Percentiles rank a stretch among this genome's conserved stretches.
These are phyloP conservation scores for Trypethelium eluteriae DNA, from an alignment of 495 filamentous ascomycete genomes.

Conservation along the genomic window DNA sequence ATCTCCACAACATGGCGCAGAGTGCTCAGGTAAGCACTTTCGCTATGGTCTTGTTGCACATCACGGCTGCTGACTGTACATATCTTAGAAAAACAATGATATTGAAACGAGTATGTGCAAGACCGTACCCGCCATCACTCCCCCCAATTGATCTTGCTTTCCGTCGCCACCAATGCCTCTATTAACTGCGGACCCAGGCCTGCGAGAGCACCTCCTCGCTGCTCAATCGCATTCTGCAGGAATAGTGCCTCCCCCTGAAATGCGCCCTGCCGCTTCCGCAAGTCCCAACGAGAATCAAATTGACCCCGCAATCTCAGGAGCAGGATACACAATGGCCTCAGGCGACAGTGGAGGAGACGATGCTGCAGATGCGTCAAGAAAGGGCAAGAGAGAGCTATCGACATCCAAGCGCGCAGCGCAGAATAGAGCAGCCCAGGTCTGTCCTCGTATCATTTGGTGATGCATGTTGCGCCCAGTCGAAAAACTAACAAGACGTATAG, in stretches of 20 bases:
- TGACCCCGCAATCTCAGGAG: conserved; percentile 33
- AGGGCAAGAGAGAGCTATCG: conserved; percentile 79
- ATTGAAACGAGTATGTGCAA: conserved; percentile 8
- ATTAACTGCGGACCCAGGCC: conserved; percentile 23
- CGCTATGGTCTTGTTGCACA: neutral
- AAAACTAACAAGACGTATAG: conserved; percentile 41
- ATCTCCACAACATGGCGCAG: conserved; percentile 1
- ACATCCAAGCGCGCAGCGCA: conserved; percentile 94
- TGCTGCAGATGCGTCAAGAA: conserved; percentile 25
- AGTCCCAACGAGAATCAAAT: conserved; percentile 34
- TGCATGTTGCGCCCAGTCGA: too few species aligned
- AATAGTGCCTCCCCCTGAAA: conserved; percentile 17
- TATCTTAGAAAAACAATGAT: conserved; percentile 3
- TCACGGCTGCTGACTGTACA: conserved; percentile 1
- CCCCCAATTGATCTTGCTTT: neutral
- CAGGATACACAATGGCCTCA: conserved; percentile 21
- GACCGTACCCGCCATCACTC: neutral
- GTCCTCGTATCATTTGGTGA: conserved; percentile 21
- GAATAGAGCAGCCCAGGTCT: conserved; percentile 92
- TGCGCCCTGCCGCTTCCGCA: conserved; percentile 18
- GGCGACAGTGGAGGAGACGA: conserved; percentile 30
- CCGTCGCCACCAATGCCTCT: neutral
- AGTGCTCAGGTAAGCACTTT: conserved; percentile 5
- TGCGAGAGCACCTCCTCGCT: conserved; percentile 39
- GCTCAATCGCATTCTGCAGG: conserved; percentile 25